These are phyloP conservation scores for Penicillium frequentans DNA, from an alignment of 2,329 filamentous ascomycete genomes.

Conservation along the genomic window DNA sequence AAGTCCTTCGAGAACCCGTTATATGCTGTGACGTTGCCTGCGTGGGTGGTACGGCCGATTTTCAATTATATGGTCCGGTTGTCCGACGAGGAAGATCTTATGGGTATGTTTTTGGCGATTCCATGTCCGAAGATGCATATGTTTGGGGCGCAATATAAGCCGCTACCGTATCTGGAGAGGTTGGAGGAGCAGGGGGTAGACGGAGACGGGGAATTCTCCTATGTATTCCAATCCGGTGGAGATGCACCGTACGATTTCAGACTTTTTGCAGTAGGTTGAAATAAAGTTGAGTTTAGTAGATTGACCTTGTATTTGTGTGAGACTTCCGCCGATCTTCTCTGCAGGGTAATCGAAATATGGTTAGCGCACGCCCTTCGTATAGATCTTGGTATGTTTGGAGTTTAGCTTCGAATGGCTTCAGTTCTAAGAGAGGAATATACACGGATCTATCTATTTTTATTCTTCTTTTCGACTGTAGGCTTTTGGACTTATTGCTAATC, in stretches of 20 bases:
- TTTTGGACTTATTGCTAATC: too few species aligned
- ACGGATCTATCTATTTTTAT: too few species aligned
- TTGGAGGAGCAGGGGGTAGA: constrained; percentile 18
- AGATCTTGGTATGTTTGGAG: not conserved
- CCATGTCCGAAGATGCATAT: constrained; percentile 21
- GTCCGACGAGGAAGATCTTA: constrained; percentile 21
- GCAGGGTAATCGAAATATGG: not conserved
- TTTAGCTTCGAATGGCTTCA: too few species aligned
- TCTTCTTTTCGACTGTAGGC: too few species aligned
- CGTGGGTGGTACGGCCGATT: constrained; percentile 1
- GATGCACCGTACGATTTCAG: constrained; percentile 22
- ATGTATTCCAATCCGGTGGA: constrained; percentile 30
- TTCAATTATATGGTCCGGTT: constrained; percentile 23
- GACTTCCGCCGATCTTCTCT: not conserved
- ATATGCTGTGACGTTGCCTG: constrained; percentile 21
- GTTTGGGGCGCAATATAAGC: constrained; percentile 19
- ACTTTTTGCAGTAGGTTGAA: constrained; percentile 11
- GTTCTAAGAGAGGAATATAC: too few species aligned
- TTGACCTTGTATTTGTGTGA: not conserved
- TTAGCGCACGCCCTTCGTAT: not conserved
- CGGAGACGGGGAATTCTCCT: constrained; percentile 21
- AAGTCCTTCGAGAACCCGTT: constrained; percentile 14
- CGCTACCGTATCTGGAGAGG: constrained; percentile 19
- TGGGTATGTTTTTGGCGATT: constrained; percentile 17
- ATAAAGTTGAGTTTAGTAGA: not conserved